Percentiles rank a stretch among this genome's conserved stretches.
Evolutionary conservation across 2,329 filamentous ascomycete species (phyloP).

Genomic region (Colletotrichum sp.): DNA sequence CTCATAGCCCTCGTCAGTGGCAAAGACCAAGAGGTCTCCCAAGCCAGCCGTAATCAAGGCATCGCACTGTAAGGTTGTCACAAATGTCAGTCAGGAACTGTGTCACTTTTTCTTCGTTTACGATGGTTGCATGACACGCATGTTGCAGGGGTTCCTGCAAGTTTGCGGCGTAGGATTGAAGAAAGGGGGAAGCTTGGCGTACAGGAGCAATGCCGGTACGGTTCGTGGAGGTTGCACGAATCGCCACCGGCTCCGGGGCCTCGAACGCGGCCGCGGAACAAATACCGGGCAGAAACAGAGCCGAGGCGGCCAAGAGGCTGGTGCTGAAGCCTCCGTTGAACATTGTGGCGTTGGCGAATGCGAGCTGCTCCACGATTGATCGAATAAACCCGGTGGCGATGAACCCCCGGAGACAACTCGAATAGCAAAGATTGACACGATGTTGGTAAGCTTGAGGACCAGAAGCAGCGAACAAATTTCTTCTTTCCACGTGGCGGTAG

Average conservation of each 20-base stretch:
- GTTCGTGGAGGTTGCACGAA: not conserved
- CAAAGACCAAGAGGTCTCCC: not conserved
- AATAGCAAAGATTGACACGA: not conserved
- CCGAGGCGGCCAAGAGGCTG: not conserved
- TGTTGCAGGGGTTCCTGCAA: not conserved
- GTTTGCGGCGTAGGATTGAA: not conserved
- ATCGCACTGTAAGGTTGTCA: slow-evolving; percentile 5
- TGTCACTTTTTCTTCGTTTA: not conserved
- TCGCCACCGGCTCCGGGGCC: not conserved
- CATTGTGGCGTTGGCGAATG: not conserved
- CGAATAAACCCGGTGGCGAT: not conserved
- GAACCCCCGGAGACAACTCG: not conserved
- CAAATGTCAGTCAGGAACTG: not conserved
- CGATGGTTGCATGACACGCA: not conserved
- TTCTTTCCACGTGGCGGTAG: not conserved
- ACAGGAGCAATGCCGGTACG: not conserved
- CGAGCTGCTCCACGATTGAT: not conserved
- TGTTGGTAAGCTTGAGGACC: not conserved
- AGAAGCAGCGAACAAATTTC: not conserved
- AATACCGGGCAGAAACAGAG: not conserved
- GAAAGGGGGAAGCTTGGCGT: not conserved
- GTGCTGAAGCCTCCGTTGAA: not conserved
- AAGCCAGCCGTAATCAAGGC: slow-evolving; percentile 7
- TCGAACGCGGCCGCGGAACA: not conserved
- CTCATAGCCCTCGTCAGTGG: slow-evolving; percentile 4